Evolutionary conservation across 768 basidiomycete species (phyloP).

Genomic region (Gautieria morchelliformis): DNA sequence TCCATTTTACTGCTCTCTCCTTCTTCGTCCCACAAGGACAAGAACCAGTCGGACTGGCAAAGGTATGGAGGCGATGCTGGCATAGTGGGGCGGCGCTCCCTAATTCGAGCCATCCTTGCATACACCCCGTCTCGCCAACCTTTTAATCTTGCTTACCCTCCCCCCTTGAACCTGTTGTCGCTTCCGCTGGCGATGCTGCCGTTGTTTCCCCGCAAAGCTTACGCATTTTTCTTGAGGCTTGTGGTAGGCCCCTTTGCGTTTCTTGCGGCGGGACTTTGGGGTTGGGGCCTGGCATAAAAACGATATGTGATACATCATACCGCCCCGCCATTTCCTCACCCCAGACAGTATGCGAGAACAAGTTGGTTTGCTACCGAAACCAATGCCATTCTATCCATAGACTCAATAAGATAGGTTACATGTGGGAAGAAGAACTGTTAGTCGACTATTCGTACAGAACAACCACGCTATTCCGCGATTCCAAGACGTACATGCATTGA

Average conservation of each 20-base stretch:
- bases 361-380: not conserved
- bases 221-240: not conserved
- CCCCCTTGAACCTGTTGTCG: conserved; percentile 1
- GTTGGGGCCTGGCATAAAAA: not conserved
- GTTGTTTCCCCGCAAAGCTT: too few species aligned
- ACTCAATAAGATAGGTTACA: too few species aligned
- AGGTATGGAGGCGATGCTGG: not conserved
- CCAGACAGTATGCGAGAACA: not conserved
- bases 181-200: not conserved
- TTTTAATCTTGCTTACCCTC: not conserved
- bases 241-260: conserved; percentile 3
- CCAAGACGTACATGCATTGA: too few species aligned
- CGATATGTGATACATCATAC: not conserved
- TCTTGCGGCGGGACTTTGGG: not conserved
- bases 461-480: not conserved
- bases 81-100: not conserved
- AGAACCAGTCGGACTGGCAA: not conserved
- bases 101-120: not conserved
- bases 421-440: too few species aligned
- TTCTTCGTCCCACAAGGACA: not conserved
- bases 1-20: not conserved
- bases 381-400: too few species aligned
- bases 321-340: not conserved
- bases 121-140: not conserved
- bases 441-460: not conserved